Base-by-base conservation (phyloP, 1,139 yeast genomes). In the Geotrichum restrictum region DNA sequence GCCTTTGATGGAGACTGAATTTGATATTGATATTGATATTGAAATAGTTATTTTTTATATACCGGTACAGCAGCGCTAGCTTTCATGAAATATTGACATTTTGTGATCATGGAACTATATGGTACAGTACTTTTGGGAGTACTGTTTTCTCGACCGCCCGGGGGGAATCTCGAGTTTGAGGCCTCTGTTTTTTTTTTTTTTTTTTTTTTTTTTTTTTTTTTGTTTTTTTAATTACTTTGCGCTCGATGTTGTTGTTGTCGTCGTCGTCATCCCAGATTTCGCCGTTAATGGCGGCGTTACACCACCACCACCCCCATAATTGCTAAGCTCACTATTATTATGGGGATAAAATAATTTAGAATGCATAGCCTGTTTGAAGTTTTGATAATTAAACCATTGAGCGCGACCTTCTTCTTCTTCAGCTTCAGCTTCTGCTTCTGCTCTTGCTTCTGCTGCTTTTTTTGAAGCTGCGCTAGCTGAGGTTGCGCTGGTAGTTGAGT, bases 351-450 rank as follows among this genome's bases (percentile, higher is more conserved):
- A 34, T 19, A 45, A 13, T 38, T 46, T 50, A 21, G 24, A 31
- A 33, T 51, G 43, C 51, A 51, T 46, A 18, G 24, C 19, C 11
- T 51, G 45, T 36, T 51, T 51, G 34, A 41, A 51, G n/a, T 47
- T 42, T 45, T 51, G 51, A 18, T 51, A 47, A 11, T 48, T 46
- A 16, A 51, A 51, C 48, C 54, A 51, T 18, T 40, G 47, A 3
- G 52, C 52, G 16, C 53, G 41, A 14, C 45, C 47, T 19, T 45
- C 48, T 22, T 49, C 52, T 16, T 22, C 40, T 39, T 39, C 43
- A 19, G 13, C 43, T 5, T 6, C 24, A 39, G 41, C n/a, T n/a
- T n/a, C n/a, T n/a, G n/a, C n/a, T n/a, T n/a, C n/a, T n/a, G n/a
- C n/a, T n/a, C n/a, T n/a, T n/a, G n/a, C n/a, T 3, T 18, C n/a